Base-by-base conservation (phyloP, 495 filamentous ascomycete genomes). In the Darksidea phi region DNA sequence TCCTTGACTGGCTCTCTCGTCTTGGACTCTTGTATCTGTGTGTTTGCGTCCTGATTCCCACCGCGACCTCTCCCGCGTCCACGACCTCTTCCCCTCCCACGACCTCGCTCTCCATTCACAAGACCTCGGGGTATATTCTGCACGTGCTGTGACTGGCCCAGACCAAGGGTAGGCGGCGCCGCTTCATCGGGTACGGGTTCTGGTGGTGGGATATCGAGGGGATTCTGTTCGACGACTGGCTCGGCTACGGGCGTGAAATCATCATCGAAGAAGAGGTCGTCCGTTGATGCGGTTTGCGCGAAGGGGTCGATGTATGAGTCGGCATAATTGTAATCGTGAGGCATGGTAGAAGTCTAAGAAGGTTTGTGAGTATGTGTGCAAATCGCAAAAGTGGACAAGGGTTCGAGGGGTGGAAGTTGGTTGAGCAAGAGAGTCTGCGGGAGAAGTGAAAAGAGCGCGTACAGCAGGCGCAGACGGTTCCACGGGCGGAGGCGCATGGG, bases 211-310 rank as follows among this genome's bases (percentile, higher is more conserved):
- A 18, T 20, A 1, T 53, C 45, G 21, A 64, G 55, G 13, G 61
- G 59, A 18, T 23, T 59, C 24, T 58, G 57, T 54, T 75, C 66
- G 15, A 68, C 54, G 12, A 71, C 65, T 13, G 76, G 70, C 50
- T 77, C 74, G 1, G 79, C 53, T 26, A 87, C 73, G 4, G 87
- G 86, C 34, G 84, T 83, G 63, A 88, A 86, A 66, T 88, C 87
- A 67, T 89, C 86, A 63, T 86, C 83, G 66, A 88, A 88, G 67
- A 89, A 88, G 15, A 89, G 72, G 70, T 89, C 85, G 62, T 90
- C 86, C 15, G 79, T 80, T 11, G 78, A 79, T 26, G 86, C 78
- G 0, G 86, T 86, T 66, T 88, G 87, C 17, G 85, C 85, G 63
- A 88, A 88, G 47, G 75, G 76, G 59, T 69, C 61, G 46, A 69